Conservation (phyloP, 768 basidiomycete genomes). For the Butyriboletus loyo region DNA sequence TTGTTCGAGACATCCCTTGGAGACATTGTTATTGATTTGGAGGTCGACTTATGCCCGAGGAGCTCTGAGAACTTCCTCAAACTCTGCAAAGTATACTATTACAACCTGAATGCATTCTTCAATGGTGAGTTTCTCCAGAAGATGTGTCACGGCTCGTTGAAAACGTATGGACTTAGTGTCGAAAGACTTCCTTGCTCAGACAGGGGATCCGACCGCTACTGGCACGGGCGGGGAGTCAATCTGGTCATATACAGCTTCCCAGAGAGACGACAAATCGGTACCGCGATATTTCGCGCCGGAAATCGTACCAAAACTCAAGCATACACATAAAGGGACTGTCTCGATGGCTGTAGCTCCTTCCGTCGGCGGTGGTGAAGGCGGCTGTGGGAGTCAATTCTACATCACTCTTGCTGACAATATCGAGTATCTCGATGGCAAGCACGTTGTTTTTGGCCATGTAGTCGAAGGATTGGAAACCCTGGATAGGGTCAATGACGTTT, state of each 20-base stretch:
- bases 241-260: conserved; percentile 69
- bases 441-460: conserved; percentile 93
- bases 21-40: conserved; percentile 94
- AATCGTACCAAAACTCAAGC: conserved; percentile 78
- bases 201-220: conserved; percentile 93
- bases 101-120: conserved; percentile 96
- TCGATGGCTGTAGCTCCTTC: conserved; percentile 97
- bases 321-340: conserved; percentile 80
- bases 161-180: conserved; percentile 56
- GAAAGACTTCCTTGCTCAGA: conserved; percentile 95
- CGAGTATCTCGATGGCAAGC: conserved; percentile 92
- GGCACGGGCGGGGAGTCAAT: conserved; percentile 92
- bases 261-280: conserved; percentile 30
- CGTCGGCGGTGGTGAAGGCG: conserved; percentile 60
- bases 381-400: conserved; percentile 96
- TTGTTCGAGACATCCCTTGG: conserved; percentile 96
- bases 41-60: conserved; percentile 85
- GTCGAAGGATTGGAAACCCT: conserved; percentile 92
- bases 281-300: conserved; percentile 90
- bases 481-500: conserved; percentile 90
- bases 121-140: conserved; percentile 64
- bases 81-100: conserved; percentile 95
- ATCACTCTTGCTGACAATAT: conserved; percentile 87
- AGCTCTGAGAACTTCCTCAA: conserved; percentile 97
- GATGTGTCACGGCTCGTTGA: not conserved